These are phyloP conservation scores for Meyerozyma sp. DNA, from an alignment of 1,139 yeast species.

Conservation along the genomic window DNA sequence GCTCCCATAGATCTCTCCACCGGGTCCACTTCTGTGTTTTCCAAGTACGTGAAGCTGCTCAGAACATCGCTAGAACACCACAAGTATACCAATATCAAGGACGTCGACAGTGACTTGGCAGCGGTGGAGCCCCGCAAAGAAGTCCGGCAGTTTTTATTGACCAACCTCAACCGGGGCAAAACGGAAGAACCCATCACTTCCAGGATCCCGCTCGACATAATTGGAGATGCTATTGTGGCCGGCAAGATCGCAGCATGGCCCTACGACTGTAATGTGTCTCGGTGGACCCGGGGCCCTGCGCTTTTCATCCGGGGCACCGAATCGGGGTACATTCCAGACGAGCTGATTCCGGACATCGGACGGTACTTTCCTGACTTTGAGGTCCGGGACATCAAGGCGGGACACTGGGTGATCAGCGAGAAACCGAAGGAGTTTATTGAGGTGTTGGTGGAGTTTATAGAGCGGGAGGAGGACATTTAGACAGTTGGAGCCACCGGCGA, in stretches of 20 bases:
- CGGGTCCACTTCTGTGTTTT: conserved; percentile 43
- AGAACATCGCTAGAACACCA: conserved; percentile 43
- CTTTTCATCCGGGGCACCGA: conserved; percentile 76
- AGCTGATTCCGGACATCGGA: conserved; percentile 69
- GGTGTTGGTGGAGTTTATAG: conserved; percentile 52
- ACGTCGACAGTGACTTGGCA: conserved; percentile 62
- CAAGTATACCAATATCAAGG: conserved; percentile 48
- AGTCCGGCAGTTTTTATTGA: conserved; percentile 75
- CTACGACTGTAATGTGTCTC: conserved; percentile 45
- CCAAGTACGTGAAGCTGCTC: conserved; percentile 62
- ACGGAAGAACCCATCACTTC: conserved; percentile 31
- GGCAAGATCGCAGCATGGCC: conserved; percentile 79
- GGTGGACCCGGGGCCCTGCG: conserved; percentile 64
- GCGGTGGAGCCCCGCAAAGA: conserved; percentile 55
- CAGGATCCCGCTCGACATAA: conserved; percentile 65
- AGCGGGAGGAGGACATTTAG: conserved; percentile 44
- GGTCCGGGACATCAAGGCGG: conserved; percentile 69
- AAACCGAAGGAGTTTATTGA: conserved; percentile 67
- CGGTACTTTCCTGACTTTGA: conserved; percentile 75
- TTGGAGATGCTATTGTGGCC: conserved; percentile 57
- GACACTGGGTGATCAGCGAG: conserved; percentile 90
- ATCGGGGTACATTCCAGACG: conserved; percentile 83
- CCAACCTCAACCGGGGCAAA: conserved; percentile 54
- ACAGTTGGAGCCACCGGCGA: background rate
- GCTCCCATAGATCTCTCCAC: conserved; percentile 70